phyloP scores from a whole-genome alignment of 2,329 filamentous ascomycete genomes.

The Zymoseptoria tritici region DNA sequence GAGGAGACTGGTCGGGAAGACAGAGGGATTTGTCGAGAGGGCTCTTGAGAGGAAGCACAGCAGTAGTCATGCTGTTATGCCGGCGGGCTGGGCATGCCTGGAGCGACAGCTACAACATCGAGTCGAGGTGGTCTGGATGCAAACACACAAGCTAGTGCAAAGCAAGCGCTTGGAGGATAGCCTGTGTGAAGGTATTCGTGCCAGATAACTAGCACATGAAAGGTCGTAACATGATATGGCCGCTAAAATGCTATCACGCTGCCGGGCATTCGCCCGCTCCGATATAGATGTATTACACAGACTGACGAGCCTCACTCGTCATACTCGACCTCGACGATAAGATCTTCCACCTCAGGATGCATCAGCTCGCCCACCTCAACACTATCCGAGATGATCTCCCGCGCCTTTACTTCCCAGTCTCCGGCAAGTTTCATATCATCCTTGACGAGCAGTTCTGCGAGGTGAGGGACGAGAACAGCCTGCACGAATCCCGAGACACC shows the following conservation, averaged over 20 bases:
- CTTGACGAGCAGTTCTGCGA: slow-evolving; percentile 29
- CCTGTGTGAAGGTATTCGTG: background rate
- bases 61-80: background rate
- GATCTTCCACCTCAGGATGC: slow-evolving; percentile 25
- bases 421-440: slow-evolving; percentile 27
- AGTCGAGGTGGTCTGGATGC: too few species aligned
- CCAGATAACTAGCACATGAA: background rate
- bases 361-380: slow-evolving; percentile 28
- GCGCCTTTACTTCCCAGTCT: slow-evolving; percentile 15
- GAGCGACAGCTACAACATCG: too few species aligned
- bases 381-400: slow-evolving; percentile 25
- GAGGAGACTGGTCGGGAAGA: background rate
- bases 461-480: slow-evolving; percentile 31
- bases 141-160: too few species aligned
- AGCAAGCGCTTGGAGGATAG: background rate
- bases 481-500: slow-evolving; percentile 32
- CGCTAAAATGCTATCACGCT: background rate
- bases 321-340: slow-evolving; percentile 11
- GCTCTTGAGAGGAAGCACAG: background rate
- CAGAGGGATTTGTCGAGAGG: background rate
- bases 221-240: background rate
- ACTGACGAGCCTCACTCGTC: background rate
- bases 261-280: background rate
- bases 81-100: too few species aligned
- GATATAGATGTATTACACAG: background rate